phyloP scores from a whole-genome alignment of 768 basidiomycete genomes.

The Pisolithus sp. region DNA sequence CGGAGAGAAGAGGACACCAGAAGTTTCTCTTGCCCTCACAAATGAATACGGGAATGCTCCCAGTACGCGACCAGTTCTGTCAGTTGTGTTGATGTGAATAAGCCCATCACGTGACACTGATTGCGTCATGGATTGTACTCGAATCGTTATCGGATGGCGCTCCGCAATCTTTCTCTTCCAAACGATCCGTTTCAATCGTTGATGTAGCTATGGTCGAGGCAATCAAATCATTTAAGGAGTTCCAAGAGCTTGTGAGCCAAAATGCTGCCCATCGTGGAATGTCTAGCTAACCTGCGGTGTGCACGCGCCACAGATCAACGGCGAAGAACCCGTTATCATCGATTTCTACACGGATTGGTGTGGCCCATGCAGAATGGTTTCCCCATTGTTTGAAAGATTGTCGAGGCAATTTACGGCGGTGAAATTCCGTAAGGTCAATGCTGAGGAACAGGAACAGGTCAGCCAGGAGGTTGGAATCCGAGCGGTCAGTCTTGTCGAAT shows the following conservation, averaged over 20 bases:
- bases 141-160: neutral
- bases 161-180: neutral
- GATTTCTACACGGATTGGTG: slow-evolving; percentile 9
- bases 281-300: neutral
- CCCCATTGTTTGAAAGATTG: slow-evolving; percentile 7
- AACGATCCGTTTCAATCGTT: neutral
- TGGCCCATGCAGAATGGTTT: slow-evolving; percentile 2
- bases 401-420: slow-evolving; percentile 15
- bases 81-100: neutral
- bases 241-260: neutral
- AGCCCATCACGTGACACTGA: neutral
- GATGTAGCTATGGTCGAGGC: neutral
- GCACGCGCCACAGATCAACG: too few relatives aligned
- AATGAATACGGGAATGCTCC: too few relatives aligned
- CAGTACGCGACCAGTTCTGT: too few relatives aligned
- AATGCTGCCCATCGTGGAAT: neutral
- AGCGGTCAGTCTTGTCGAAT: neutral
- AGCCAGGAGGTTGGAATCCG: slow-evolving; percentile 40
- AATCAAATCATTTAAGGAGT: neutral
- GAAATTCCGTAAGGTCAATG: slow-evolving; percentile 69
- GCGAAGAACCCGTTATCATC: slow-evolving; percentile 1
- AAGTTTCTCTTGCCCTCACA: too few relatives aligned
- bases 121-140: neutral
- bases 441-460: slow-evolving; percentile 49
- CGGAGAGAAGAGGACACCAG: too few relatives aligned